Base-by-base conservation (phyloP, 257 asterid species). In the Coffea eugenioides region DNA sequence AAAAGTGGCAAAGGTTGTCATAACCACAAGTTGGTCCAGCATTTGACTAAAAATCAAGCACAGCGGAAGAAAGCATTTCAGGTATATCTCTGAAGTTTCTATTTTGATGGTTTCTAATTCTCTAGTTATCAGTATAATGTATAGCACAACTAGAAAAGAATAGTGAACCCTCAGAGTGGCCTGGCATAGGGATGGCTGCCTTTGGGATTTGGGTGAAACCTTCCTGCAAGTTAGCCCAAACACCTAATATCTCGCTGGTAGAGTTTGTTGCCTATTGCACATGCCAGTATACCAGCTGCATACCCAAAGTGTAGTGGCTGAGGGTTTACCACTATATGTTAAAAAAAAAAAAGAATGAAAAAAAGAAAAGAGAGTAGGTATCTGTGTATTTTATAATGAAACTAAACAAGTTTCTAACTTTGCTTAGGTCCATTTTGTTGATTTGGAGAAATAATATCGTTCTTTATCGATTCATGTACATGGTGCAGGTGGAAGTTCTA, bases 1-100 rank as follows among this genome's bases (percentile, higher is more conserved):
- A 84, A 75, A 78, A 79, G 75, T 54, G 86, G 88, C n/a, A 80
- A 51, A 6, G 21, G 49, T 48, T 80, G 86, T 80, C 88, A 84
- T 69, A 49, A 27, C 57, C 89, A 83, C 77, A 72, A 85, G 76
- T 73, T 84, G 65, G 71, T 81, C 31, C 80, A 52, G 79, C 77
- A 21, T 57, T 64, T 65, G 48, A 75, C 69, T 48, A 71, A 61
- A 65, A 62, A 83, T 76, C 76, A 75, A 48, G 75, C 71, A 72
- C 86, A 76, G 82, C 79, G 56, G 72, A 81, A 57, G 46, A 71
- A 45, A 64, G 54, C 45, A 64, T 10, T 5, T 23, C 27, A 45
- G 89, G 87, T 83, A 86, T 68, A 80, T 23, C 15, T 31, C 20
- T 16, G 14, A 77, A 48, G 49, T 45, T 52, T 31, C 20, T 43